Conservation (phyloP, 1,139 yeast species). For the Eremothecium gossypii region DNA sequence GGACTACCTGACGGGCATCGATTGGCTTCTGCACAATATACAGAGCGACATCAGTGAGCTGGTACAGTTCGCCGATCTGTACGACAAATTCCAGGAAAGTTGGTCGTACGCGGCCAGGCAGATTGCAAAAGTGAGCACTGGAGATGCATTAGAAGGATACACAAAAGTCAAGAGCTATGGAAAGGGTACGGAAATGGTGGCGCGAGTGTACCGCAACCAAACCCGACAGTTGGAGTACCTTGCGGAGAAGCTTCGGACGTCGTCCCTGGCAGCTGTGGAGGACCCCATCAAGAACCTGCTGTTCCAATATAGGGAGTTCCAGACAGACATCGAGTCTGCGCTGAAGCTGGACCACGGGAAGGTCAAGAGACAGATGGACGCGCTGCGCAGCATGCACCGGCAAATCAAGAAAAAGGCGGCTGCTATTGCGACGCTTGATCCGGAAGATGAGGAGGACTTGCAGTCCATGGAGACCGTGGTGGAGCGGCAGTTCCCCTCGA, state of each 20-base stretch:
- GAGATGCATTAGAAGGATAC: background rate
- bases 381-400: background rate
- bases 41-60: conserved; percentile 17
- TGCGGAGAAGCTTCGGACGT: conserved; percentile 1
- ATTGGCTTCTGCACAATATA: conserved; percentile 14
- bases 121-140: background rate
- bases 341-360: background rate
- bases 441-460: background rate
- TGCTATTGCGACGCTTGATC: background rate
- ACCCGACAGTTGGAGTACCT: background rate
- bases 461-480: background rate
- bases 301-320: conserved; percentile 7
- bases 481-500: conserved; percentile 7
- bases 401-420: conserved; percentile 1
- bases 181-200: background rate
- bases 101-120: conserved; percentile 2
- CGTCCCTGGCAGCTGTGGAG: conserved; percentile 5
- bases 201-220: conserved; percentile 2
- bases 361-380: background rate
- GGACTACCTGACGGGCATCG: conserved; percentile 27
- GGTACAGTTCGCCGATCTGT: conserved; percentile 4
- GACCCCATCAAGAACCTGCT: conserved; percentile 6
- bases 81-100: conserved; percentile 1
- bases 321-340: conserved; percentile 6
- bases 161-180: background rate